Conservation (phyloP, 805 yeast species). For the Debaryomyces castellii region DNA sequence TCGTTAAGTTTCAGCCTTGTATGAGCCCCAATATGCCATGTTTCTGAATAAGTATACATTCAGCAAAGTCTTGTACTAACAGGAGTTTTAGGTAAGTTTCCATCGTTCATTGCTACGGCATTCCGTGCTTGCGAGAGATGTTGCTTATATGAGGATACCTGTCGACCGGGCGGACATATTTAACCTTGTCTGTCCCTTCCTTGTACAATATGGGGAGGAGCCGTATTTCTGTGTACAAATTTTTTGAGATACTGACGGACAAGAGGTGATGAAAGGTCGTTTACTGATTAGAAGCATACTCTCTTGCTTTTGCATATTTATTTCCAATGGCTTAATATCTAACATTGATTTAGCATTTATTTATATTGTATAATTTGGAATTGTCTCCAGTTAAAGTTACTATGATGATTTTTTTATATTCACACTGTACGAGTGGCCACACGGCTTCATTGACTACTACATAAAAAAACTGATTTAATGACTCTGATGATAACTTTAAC, state of each 20-base stretch:
- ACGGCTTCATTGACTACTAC: slow-evolving; percentile 36
- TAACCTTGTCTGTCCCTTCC: slow-evolving; percentile 33
- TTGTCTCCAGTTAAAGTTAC: slow-evolving; percentile 12
- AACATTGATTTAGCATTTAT: slow-evolving; percentile 13
- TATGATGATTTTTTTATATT: slow-evolving; percentile 45
- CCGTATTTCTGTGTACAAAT: slow-evolving; percentile 47
- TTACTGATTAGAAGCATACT: slow-evolving; percentile 26
- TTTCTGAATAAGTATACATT: neutral
- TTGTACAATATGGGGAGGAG: slow-evolving; percentile 46
- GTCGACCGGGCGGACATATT: slow-evolving; percentile 56
- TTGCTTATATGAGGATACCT: slow-evolving; percentile 37
- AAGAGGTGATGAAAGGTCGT: slow-evolving; percentile 48
- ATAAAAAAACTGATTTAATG: slow-evolving; percentile 46
- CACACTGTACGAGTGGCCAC: slow-evolving; percentile 46
- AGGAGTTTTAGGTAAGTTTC: slow-evolving; percentile 8
- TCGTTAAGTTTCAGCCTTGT: slow-evolving; percentile 57
- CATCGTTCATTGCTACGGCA: neutral
- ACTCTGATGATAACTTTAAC: slow-evolving; percentile 32
- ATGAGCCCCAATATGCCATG: slow-evolving; percentile 32
- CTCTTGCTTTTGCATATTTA: neutral
- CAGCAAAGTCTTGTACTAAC: slow-evolving; percentile 15
- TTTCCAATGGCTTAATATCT: neutral
- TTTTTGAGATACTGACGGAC: slow-evolving; percentile 38
- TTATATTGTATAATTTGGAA: slow-evolving; percentile 15
- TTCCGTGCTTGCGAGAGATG: neutral